Percentiles rank a stretch among this genome's conserved stretches.
phyloP scores from a whole-genome alignment of 1,284 basidiomycete genomes.

The Marasmius fiardii region DNA sequence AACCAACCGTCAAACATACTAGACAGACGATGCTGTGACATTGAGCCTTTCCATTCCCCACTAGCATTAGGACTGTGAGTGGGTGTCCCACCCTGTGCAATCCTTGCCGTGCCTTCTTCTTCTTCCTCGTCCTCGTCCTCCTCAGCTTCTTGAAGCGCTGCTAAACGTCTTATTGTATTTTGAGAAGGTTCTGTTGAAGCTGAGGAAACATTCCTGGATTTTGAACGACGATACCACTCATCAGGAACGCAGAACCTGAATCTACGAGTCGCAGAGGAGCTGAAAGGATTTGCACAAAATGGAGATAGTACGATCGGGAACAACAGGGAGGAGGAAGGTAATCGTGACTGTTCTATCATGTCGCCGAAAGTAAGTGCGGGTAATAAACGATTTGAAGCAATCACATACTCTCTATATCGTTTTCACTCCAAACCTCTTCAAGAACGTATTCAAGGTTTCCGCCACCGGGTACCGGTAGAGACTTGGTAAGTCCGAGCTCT shows the following conservation, averaged over 20 bases:
- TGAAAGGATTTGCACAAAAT: conserved; percentile 37
- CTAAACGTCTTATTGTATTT: conserved; percentile 44
- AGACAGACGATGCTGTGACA: conserved; percentile 59
- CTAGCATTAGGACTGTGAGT: conserved; percentile 17
- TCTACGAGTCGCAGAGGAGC: conserved; percentile 32
- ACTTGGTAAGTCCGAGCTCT: conserved; percentile 68
- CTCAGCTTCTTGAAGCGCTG: conserved; percentile 48
- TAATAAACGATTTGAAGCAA: background rate
- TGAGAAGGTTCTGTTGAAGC: conserved; percentile 48
- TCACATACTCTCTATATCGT: conserved; percentile 46
- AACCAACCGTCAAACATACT: conserved; percentile 65
- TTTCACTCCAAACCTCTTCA: conserved; percentile 59
- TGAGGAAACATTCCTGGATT: conserved; percentile 46
- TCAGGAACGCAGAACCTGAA: conserved; percentile 72
- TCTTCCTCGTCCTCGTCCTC: conserved; percentile 43
- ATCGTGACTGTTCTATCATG: conserved; percentile 36
- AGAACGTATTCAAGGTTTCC: conserved; percentile 63
- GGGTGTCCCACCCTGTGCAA: conserved; percentile 14
- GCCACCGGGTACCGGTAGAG: conserved; percentile 56
- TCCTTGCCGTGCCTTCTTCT: conserved; percentile 64
- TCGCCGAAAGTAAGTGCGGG: background rate
- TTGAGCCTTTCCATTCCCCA: conserved; percentile 42
- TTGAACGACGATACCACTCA: conserved; percentile 74
- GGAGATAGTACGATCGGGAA: conserved; percentile 36
- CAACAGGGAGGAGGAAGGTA: conserved; percentile 33